Conservation (phyloP, 768 basidiomycete species). For the Pisolithus orientalis region DNA sequence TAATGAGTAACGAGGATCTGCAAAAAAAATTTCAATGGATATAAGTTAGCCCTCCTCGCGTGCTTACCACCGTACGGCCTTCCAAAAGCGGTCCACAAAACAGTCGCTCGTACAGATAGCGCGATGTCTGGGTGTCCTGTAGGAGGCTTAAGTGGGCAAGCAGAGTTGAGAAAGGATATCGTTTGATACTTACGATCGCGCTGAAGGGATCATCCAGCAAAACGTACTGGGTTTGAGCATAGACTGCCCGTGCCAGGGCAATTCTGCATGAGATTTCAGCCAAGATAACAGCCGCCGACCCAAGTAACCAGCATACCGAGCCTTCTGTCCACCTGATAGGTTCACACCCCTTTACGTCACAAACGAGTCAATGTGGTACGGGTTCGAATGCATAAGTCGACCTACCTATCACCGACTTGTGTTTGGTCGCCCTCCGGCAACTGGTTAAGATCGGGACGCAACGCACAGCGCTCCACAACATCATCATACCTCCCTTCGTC, state of each 20-base stretch:
- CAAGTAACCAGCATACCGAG: conserved; percentile 40
- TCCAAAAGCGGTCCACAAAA: conserved; percentile 63
- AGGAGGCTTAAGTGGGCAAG: not conserved
- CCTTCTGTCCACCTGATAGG: conserved; percentile 80
- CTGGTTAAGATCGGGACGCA: conserved; percentile 73
- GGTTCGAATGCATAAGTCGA: conserved; percentile 1
- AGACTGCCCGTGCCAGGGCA: conserved; percentile 78
- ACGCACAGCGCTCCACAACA: conserved; percentile 81
- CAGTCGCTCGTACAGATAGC: conserved; percentile 57
- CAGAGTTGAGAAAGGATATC: not conserved
- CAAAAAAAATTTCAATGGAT: not conserved
- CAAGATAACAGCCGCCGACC: not conserved
- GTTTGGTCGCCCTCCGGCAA: conserved; percentile 84
- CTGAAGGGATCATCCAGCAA: conserved; percentile 77
- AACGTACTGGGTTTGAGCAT: conserved; percentile 62
- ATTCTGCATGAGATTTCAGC: conserved; percentile 37
- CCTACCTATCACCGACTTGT: conserved; percentile 69
- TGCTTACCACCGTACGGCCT: conserved; percentile 59
- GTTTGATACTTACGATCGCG: conserved; percentile 55
- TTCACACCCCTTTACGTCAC: conserved; percentile 50
- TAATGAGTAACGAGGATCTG: conserved; percentile 78
- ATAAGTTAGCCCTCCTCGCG: not conserved
- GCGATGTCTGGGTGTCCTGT: conserved; percentile 65
- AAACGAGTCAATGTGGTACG: not conserved
- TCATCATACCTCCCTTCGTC: conserved; percentile 69